Conservation (phyloP, 2,329 filamentous ascomycete species). For the Stachybotrys elegans region DNA sequence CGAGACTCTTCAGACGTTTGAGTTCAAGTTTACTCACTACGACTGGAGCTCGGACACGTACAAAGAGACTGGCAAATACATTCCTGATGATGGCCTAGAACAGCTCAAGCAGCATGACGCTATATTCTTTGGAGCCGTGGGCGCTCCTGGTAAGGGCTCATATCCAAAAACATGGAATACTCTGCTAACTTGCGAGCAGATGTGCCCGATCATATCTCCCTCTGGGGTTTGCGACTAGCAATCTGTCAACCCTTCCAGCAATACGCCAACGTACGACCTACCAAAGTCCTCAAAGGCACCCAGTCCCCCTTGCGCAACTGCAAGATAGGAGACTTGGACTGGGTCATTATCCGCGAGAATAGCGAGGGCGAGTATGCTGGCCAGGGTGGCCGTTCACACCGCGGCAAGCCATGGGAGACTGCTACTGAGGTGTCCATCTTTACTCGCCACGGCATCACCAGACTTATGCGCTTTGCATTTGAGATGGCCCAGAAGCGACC, state of each 20-base stretch:
- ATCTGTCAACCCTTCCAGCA: conserved; percentile 62
- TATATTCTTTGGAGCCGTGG: conserved; percentile 61
- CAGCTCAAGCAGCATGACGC: conserved; percentile 42
- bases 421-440: conserved; percentile 61
- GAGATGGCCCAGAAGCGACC: conserved; percentile 52
- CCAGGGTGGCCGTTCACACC: conserved; percentile 57
- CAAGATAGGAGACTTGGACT: conserved; percentile 52
- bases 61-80: conserved; percentile 56
- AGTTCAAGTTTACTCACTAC: conserved; percentile 56
- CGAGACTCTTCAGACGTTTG: conserved; percentile 49
- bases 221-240: conserved; percentile 59
- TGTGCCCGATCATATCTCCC: conserved; percentile 61
- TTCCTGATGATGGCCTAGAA: conserved; percentile 29
- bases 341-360: conserved; percentile 64
- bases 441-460: conserved; percentile 52
- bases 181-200: conserved; percentile 24
- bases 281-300: conserved; percentile 54
- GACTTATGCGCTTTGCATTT: conserved; percentile 60
- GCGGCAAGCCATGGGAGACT: conserved; percentile 52
- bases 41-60: conserved; percentile 65
- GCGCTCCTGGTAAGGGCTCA: conserved; percentile 40
- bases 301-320: conserved; percentile 50
- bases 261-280: conserved; percentile 62
- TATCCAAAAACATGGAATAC: neutral
- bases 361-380: conserved; percentile 63